Base-by-base conservation (phyloP, 2,329 filamentous ascomycete genomes). In the Pseudogymnoascus sp. region DNA sequence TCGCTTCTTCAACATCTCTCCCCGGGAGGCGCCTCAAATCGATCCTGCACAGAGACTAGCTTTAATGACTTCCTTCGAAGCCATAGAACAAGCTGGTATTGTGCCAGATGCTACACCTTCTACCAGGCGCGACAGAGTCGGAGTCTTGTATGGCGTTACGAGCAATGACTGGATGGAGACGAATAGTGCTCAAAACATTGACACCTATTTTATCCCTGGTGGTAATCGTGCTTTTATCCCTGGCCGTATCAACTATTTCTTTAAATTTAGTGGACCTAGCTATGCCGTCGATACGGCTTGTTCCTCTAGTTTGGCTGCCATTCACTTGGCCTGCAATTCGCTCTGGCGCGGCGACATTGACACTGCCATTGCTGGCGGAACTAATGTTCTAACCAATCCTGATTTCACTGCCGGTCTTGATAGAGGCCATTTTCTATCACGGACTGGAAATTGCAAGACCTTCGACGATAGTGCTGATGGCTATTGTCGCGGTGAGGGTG, bases 1-100 rank as follows among this genome's bases (percentile, higher is more conserved):
- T 15, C 80, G 85, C 0, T 92, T 92, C 76, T 92, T 92, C 82
- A 90, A 89, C 74, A 90, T 92, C 85, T 91, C 87, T 29, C 88
- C 88, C 7, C 84, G 87, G 66, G 88, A 92, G 74, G 89, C 89
- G 33, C 82, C 84, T 55, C 87, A 91, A 71, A 89, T 87, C 1
- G 89, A 92, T 70, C 89, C 89, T 0, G 89, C 89, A 80, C 88
- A 90, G 71, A 82, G 89, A 66, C 79, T 92, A 67, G 87, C 87
- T 1, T 75, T 92, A 29, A 83, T 86, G 9, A 90, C 88, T 1
- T 87, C 88, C 0, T 92, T 90, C 67, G 88, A 92, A 70, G 88
- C 89, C 0, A 79, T 92, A 45, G 89, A 92, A 72, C 88, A 88
- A 82, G 86, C 86, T 33, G 88, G 88, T 1, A 87, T 89, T 67